Conservation (phyloP, 495 filamentous ascomycete genomes). For the Penicillium bialowiezense region DNA sequence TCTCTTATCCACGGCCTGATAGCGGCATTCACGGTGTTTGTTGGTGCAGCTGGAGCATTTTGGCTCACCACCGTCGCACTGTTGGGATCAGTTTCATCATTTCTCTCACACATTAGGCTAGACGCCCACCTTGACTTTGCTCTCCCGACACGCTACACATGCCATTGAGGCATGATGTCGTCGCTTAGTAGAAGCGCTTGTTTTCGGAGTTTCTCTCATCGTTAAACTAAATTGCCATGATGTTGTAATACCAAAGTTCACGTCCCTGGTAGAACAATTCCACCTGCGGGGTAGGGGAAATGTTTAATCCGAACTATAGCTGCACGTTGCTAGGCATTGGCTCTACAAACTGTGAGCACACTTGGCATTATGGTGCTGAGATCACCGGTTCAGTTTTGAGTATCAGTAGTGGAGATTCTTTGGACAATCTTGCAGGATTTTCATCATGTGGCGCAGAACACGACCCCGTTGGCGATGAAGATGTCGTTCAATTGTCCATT, state of each 20-base stretch:
- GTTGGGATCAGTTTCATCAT: neutral
- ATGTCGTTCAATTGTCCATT: neutral
- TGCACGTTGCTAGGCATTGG: neutral
- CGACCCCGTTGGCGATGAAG: neutral
- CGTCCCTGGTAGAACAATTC: neutral
- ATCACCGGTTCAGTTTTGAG: too few relatives aligned
- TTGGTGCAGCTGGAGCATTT: slow-evolving; percentile 20
- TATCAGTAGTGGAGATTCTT: too few relatives aligned
- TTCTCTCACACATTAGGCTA: neutral
- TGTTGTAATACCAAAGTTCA: neutral
- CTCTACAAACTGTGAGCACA: neutral
- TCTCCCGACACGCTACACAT: slow-evolving; percentile 26
- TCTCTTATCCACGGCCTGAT: slow-evolving; percentile 23
- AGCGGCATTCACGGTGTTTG: slow-evolving; percentile 19
- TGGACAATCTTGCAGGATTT: too few relatives aligned
- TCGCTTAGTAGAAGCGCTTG: neutral
- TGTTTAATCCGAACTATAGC: slow-evolving; percentile 1
- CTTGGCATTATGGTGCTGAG: too few relatives aligned
- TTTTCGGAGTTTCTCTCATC: neutral
- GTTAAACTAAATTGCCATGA: neutral
- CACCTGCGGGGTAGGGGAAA: neutral
- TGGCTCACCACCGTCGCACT: slow-evolving; percentile 25
- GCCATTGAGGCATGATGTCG: slow-evolving; percentile 23
- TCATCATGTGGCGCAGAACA: neutral
- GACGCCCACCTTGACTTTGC: slow-evolving; percentile 27